These are phyloP conservation scores for Tardiomyces digboiensis DNA, from an alignment of 1,139 yeast genomes.

Conservation along the genomic window DNA sequence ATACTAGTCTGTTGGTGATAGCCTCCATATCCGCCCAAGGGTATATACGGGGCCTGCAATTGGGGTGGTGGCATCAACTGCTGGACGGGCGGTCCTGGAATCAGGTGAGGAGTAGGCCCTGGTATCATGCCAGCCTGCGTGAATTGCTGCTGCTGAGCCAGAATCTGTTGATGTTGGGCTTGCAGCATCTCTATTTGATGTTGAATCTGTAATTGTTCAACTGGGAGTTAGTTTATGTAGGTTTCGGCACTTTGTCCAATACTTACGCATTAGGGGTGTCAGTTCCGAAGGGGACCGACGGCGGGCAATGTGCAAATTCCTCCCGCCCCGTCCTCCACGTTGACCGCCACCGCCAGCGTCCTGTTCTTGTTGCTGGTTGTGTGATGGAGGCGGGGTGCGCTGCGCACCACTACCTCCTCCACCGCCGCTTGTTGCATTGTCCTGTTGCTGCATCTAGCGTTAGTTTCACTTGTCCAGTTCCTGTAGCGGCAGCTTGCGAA, in stretches of 20 bases:
- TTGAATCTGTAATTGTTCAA: slow-evolving; percentile 38
- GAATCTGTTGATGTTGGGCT: slow-evolving; percentile 82
- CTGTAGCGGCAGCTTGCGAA: too few species aligned
- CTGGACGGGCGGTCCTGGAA: slow-evolving; percentile 8
- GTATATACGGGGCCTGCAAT: slow-evolving; percentile 20
- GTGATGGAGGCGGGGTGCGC: too few species aligned
- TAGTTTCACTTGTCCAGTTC: too few species aligned
- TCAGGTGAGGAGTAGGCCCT: slow-evolving; percentile 14
- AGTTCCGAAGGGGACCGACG: slow-evolving; percentile 90
- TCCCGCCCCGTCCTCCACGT: slow-evolving; percentile 6
- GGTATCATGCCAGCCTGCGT: slow-evolving; percentile 17
- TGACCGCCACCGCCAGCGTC: background rate
- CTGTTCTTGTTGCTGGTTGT: too few species aligned
- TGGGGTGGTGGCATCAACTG: slow-evolving; percentile 23
- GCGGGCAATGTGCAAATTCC: slow-evolving; percentile 72
- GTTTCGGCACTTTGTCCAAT: too few species aligned
- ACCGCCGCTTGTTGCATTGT: too few species aligned
- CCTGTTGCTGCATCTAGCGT: too few species aligned
- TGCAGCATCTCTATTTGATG: slow-evolving; percentile 88
- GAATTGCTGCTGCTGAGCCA: slow-evolving; percentile 54
- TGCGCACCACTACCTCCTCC: too few species aligned
- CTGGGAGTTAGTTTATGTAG: too few species aligned
- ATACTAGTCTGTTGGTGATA: slow-evolving; percentile 8
- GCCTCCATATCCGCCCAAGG: slow-evolving; percentile 13
- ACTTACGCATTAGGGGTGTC: slow-evolving; percentile 78